Evolutionary conservation across 2,329 filamentous ascomycete species (phyloP).

Genomic region (Calonectria montana): DNA sequence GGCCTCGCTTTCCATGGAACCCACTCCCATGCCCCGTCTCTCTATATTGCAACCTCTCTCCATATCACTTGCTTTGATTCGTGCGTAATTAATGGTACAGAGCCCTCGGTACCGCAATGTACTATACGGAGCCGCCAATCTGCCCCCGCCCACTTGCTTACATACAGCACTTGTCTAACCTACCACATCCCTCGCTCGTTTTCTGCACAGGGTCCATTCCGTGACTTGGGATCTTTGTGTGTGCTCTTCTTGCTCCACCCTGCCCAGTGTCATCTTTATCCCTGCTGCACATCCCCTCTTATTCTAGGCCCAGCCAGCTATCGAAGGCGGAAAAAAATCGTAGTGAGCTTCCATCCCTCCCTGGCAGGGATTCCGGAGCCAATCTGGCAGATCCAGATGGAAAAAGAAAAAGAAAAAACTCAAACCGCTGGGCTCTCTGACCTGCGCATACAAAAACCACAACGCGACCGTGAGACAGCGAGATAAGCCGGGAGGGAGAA

Average conservation of each 20-base stretch:
- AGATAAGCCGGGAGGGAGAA: neutral
- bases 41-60: neutral
- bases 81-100: neutral
- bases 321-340: neutral
- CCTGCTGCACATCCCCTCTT: constrained; percentile 5
- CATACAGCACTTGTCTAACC: neutral
- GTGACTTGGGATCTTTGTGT: neutral
- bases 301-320: neutral
- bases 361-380: neutral
- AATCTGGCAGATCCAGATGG: constrained; percentile 7
- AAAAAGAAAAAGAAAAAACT: neutral
- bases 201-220: neutral
- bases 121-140: neutral
- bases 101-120: neutral
- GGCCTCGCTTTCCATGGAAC: neutral
- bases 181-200: neutral
- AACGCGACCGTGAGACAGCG: neutral
- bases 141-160: neutral
- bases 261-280: neutral
- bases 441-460: neutral
- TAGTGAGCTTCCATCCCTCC: neutral
- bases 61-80: neutral
- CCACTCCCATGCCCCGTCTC: neutral
- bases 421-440: neutral
- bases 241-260: neutral